Base-by-base conservation (phyloP, 1,284 basidiomycete species). In the Ustilago nuda region DNA sequence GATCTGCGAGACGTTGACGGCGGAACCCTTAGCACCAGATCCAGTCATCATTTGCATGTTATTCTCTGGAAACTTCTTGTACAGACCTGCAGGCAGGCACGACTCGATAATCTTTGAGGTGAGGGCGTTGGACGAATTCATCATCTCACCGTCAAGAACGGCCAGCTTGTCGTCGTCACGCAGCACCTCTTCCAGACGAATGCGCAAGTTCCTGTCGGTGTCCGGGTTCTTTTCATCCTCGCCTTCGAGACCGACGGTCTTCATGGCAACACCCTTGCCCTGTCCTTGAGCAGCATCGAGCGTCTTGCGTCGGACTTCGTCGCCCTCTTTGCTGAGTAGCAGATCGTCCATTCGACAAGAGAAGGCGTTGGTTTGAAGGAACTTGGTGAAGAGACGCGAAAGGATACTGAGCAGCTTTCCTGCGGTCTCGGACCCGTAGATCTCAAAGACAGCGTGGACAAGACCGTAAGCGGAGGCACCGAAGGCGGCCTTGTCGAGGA, bases 1-100 rank as follows among this genome's bases (percentile, higher is more conserved):
- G 82, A 99, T 99, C 86, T 98, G 95, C 73, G 94, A 92, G 9
- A 94, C 96, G 82, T 99, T 99, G 87, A 99, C 96, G 35, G 93
- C 92, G 78, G 94, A 96, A 71, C 97, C 97, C 87, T 99, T 99
- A 63, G 97, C 97, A 82, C 97, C 97, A 51, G 97, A 98, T 64
- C 94, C 91, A 5, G 96, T 98, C 97, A 99, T 99, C 76, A 93
- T 92, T 87, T 99, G 96, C 97, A 99, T 99, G 90, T 99, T 93
- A 88, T 99, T 99, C 86, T 95, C 91, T 33, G 97, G 97, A 89
- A 99, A 99, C 51, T 70, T 68, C 58, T 77, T 75, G 70, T 78
- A 89, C 43, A 99, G 90, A 56, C 93, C 93, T 57, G 90, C 88
- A n/a, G 97, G 97, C 80, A 99, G 90, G 83, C 93, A 93, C n/a